phyloP scores from a whole-genome alignment of 2,329 filamentous ascomycete species.

The Xylaria sp. region DNA sequence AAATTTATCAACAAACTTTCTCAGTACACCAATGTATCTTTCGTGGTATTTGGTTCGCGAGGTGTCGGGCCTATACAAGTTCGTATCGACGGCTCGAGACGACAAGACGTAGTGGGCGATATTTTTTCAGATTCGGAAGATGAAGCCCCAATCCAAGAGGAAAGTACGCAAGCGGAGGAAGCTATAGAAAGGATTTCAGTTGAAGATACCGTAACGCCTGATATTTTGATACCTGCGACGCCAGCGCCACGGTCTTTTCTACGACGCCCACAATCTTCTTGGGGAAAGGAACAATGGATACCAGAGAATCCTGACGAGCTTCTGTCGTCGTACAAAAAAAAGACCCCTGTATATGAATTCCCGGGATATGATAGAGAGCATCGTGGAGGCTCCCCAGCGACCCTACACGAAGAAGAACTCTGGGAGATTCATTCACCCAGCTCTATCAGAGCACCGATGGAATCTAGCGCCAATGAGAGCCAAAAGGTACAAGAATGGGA shows the following conservation, averaged over 20 bases:
- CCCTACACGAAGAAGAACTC: not conserved
- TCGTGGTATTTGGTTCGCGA: conserved; percentile 27
- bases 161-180: not conserved
- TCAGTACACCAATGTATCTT: conserved; percentile 36
- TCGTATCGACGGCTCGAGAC: conserved; percentile 23
- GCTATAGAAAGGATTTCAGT: too few species aligned
- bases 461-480: too few species aligned
- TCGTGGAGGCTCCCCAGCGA: not conserved
- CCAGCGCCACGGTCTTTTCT: not conserved
- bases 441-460: not conserved
- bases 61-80: conserved; percentile 40
- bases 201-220: too few species aligned
- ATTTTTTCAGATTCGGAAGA: conserved; percentile 36
- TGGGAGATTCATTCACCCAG: not conserved
- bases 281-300: conserved; percentile 15
- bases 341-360: conserved; percentile 37
- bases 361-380: conserved; percentile 28
- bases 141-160: not conserved
- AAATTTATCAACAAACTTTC: conserved; percentile 38
- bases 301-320: conserved; percentile 32
- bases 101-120: conserved; percentile 36
- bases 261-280: not conserved
- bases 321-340: conserved; percentile 38
- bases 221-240: not conserved
- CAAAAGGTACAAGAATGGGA: not conserved